Conservation (phyloP, 805 yeast species). For the Starmerella bombicola region DNA sequence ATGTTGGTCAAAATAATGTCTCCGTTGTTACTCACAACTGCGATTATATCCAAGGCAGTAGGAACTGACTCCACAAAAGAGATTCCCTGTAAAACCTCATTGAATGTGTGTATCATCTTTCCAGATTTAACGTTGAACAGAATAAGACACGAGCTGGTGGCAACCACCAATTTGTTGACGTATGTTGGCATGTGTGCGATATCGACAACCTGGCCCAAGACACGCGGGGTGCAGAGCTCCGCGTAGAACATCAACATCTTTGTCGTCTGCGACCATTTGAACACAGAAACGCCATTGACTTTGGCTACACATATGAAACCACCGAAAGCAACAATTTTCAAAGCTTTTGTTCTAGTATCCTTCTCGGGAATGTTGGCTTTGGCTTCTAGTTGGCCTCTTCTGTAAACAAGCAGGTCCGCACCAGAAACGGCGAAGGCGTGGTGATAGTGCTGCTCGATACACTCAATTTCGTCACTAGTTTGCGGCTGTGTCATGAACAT, state of each 20-base stretch:
- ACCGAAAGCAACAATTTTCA: conserved; percentile 56
- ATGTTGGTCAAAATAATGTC: conserved; percentile 53
- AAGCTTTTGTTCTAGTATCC: conserved; percentile 28
- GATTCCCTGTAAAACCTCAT: conserved; percentile 41
- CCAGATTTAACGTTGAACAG: conserved; percentile 70
- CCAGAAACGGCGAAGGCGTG: conserved; percentile 69
- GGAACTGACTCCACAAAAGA: conserved; percentile 75
- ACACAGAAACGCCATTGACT: conserved; percentile 39
- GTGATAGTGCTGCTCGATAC: conserved; percentile 70
- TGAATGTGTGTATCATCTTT: conserved; percentile 48
- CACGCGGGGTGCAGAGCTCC: conserved; percentile 41
- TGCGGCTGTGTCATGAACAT: conserved; percentile 75
- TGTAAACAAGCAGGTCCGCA: conserved; percentile 59
- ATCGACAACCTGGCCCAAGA: conserved; percentile 61
- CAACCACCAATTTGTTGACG: conserved; percentile 73
- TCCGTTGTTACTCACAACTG: conserved; percentile 64
- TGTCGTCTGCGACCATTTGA: conserved; percentile 37
- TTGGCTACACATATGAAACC: conserved; percentile 56
- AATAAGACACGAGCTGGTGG: conserved; percentile 51
- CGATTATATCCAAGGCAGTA: conserved; percentile 60
- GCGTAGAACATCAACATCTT: conserved; percentile 57
- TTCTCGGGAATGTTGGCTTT: conserved; percentile 29
- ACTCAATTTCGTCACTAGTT: conserved; percentile 56
- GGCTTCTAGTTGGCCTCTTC: conserved; percentile 59
- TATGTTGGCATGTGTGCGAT: conserved; percentile 80